Evolutionary conservation across 768 basidiomycete genomes (phyloP).

Genomic region (Pilatotrama ljubarskyi): DNA sequence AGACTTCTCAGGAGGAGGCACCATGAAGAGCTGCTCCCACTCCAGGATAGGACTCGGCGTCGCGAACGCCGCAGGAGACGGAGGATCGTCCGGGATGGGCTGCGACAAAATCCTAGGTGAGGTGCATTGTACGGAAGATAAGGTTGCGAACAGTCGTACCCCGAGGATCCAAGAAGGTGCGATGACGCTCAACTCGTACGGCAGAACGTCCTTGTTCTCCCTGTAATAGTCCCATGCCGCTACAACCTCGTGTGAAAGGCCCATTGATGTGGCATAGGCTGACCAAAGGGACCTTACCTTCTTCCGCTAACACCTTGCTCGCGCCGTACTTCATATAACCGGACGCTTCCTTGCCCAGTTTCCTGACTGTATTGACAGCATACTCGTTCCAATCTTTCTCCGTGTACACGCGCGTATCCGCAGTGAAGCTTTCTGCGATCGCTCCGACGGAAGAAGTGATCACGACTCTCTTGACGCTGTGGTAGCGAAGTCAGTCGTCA

Average conservation of each 20-base stretch:
- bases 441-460: constrained; percentile 59
- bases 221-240: constrained; percentile 53
- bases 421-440: constrained; percentile 26
- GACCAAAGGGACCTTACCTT: constrained; percentile 9
- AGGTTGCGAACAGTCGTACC: neutral
- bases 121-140: no score
- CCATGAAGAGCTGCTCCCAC: neutral
- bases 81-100: neutral
- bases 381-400: constrained; percentile 65
- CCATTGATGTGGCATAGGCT: neutral
- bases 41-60: neutral
- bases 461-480: constrained; percentile 59
- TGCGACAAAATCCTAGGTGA: no score
- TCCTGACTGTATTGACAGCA: constrained; percentile 43
- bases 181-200: constrained; percentile 37
- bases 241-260: neutral
- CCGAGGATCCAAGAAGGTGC: constrained; percentile 47
- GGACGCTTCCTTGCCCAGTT: constrained; percentile 48
- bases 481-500: neutral
- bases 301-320: constrained; percentile 60
- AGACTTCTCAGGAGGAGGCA: neutral
- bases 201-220: constrained; percentile 42
- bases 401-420: constrained; percentile 36
- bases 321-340: constrained; percentile 49
- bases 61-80: neutral